A percentile compares a stretch with the other conserved stretches of the same genome.
Evolutionary conservation across 192 early-diverging fungal genomes (phyloP).

Genomic region (Coemansia sp.): DNA sequence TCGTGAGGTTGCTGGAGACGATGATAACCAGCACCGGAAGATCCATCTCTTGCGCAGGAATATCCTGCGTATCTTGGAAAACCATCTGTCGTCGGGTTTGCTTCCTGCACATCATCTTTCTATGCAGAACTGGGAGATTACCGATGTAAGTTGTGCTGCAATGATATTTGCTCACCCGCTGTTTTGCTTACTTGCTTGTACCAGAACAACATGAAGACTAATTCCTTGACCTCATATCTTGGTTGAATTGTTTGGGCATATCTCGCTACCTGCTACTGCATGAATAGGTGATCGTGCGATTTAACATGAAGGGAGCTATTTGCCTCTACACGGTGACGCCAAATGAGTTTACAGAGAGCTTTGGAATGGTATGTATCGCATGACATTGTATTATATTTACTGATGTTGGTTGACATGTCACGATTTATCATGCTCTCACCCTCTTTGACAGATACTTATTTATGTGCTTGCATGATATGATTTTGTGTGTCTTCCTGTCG

Average conservation of each 20-base stretch:
- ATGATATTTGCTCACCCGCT: neutral
- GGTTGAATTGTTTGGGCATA: no score
- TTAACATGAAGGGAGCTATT: slow-evolving; percentile 34
- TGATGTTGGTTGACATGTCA: neutral
- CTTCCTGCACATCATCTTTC: slow-evolving; percentile 48
- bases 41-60: slow-evolving; percentile 32
- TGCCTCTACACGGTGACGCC: slow-evolving; percentile 50
- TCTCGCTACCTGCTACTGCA: no score
- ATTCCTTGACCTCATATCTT: no score
- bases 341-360: slow-evolving; percentile 2
- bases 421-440: neutral
- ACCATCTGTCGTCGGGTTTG: slow-evolving; percentile 25
- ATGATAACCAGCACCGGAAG: slow-evolving; percentile 23
- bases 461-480: neutral
- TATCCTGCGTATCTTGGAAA: slow-evolving; percentile 48
- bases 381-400: neutral
- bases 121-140: slow-evolving; percentile 52
- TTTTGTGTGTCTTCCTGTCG: neutral
- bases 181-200: no score
- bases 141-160: slow-evolving; percentile 26
- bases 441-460: slow-evolving; percentile 6
- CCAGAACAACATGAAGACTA: no score
- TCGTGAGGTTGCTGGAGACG: slow-evolving; percentile 27
- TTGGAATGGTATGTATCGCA: slow-evolving; percentile 29
- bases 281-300: slow-evolving; percentile 42